phyloP scores from a whole-genome alignment of 768 basidiomycete genomes.

The Psilocybe tampanensis region DNA sequence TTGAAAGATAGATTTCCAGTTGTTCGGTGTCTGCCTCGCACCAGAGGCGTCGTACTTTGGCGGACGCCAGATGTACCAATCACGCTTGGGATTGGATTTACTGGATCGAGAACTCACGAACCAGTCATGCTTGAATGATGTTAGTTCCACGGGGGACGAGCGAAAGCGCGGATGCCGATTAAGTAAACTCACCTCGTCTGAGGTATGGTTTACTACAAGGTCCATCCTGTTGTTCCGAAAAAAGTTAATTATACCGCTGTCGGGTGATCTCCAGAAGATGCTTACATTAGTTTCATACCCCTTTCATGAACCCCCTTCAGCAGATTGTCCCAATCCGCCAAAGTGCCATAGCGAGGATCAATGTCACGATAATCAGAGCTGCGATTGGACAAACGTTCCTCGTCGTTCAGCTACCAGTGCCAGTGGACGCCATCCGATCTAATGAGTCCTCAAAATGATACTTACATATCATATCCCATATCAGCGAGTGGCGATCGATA shows the following conservation, averaged over 20 bases:
- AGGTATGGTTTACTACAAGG: slow-evolving; percentile 75
- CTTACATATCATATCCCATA: slow-evolving; percentile 76
- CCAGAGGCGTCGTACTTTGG: slow-evolving; percentile 55
- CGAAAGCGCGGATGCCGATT: too few relatives aligned
- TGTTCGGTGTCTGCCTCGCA: slow-evolving; percentile 64
- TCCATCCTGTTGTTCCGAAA: slow-evolving; percentile 56
- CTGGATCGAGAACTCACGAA: slow-evolving; percentile 58
- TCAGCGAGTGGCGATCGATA: slow-evolving; percentile 69
- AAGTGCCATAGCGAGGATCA: slow-evolving; percentile 65
- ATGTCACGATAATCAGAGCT: slow-evolving; percentile 69
- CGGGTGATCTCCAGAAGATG: background rate
- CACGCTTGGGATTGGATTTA: slow-evolving; percentile 59
- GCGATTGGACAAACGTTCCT: background rate
- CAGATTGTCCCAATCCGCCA: slow-evolving; percentile 61
- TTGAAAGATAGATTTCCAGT: slow-evolving; percentile 72
- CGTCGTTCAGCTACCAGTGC: background rate
- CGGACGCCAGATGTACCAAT: slow-evolving; percentile 80
- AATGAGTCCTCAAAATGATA: too few relatives aligned
- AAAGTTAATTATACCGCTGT: background rate
- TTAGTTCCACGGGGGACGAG: too few relatives aligned
- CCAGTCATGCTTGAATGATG: slow-evolving; percentile 71
- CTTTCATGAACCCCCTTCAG: slow-evolving; percentile 56
- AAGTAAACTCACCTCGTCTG: slow-evolving; percentile 60
- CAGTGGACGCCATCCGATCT: too few relatives aligned
- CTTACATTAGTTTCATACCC: slow-evolving; percentile 73